Evolutionary conservation across 495 filamentous ascomycete species (phyloP), one percentile per base, ranked within the genome.

Genomic region (Antarctomyces pellizariae): DNA sequence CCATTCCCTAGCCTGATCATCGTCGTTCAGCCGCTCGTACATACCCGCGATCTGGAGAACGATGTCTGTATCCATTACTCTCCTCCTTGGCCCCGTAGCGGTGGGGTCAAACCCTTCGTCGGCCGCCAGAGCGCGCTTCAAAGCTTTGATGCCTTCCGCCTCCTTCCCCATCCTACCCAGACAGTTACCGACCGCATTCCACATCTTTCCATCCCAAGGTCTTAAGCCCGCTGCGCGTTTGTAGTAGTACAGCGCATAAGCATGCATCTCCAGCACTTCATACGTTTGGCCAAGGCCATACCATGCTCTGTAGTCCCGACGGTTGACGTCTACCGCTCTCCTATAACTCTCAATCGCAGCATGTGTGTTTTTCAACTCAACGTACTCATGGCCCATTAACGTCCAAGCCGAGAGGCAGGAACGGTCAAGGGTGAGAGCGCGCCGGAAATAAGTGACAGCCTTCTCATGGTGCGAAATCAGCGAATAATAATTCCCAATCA

Each of bases 361-460:
- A 40, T 99, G 89, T 0, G 89, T 99, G 41, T 99, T 99, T 41
- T 95, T 99, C 54, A 99, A 72, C 45, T 99, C 89, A 18, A 95
- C 78, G 46, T 93, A 99, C 44, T 99, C 89, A 45, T 95, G 89
- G 5, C 89, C 89, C 89, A 99, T 99, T 0, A 99, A 57, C 1
- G 83, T 99, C 89, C 89, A 99, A 8, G 89, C 89, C 3, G 77
- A 84, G 16, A 91, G 57, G 37, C 84, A 99, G 22, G 64, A 73
- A 6, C 83, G 74, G 44, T 99, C 89, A 1, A 99, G 59, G 1
- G 78, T 92, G n/a, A 99, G 54, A 0, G 89, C 89, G 10, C 89
- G 75, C 3, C 89, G 75, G 56, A 99, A 99, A 50, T 93, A 95
- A 48, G 89, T 76, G 13, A 95, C 80, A 0, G 89, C 89, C 42